Evolutionary conservation across 2,329 filamentous ascomycete genomes (phyloP).

Genomic region (Nigrospora sphaerica): DNA sequence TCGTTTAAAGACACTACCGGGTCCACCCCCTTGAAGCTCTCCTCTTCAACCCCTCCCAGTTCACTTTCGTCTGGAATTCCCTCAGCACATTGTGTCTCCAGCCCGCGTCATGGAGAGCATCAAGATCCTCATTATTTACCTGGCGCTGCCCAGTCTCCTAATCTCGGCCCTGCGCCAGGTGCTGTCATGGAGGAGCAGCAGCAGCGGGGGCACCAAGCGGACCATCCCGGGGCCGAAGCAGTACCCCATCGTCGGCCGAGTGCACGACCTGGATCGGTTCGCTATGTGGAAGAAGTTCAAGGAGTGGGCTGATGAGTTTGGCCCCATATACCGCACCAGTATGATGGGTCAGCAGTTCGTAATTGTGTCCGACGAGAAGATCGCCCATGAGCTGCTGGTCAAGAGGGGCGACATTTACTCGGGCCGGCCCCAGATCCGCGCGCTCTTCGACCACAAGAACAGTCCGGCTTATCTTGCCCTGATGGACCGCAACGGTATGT

Average conservation of each 20-base stretch:
- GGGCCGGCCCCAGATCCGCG: conserved; percentile 41
- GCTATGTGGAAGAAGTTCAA: conserved; percentile 42
- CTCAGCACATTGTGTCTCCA: too few relatives aligned
- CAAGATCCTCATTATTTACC: conserved; percentile 32
- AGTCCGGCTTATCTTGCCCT: conserved; percentile 40
- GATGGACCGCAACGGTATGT: conserved; percentile 41
- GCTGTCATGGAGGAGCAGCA: conserved; percentile 25
- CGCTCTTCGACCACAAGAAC: conserved; percentile 40
- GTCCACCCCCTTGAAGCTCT: too few relatives aligned
- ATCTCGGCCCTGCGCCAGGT: conserved; percentile 32
- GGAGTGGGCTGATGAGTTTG: conserved; percentile 21
- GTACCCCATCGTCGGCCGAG: conserved; percentile 38
- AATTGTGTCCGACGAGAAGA: conserved; percentile 39
- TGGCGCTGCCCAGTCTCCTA: conserved; percentile 37
- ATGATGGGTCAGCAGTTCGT: conserved; percentile 23
- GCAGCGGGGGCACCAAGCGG: conserved; percentile 16
- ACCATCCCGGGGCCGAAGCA: conserved; percentile 38
- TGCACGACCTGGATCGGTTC: conserved; percentile 40
- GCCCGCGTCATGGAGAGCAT: conserved; percentile 28
- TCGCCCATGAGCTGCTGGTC: conserved; percentile 39
- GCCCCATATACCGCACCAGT: conserved; percentile 22
- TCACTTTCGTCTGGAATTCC: too few relatives aligned
- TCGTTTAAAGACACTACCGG: too few relatives aligned
- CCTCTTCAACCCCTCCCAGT: too few relatives aligned
- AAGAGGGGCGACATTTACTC: conserved; percentile 43